phyloP scores from a whole-genome alignment of 352 stramenopile species.

The Pythium volutum region DNA sequence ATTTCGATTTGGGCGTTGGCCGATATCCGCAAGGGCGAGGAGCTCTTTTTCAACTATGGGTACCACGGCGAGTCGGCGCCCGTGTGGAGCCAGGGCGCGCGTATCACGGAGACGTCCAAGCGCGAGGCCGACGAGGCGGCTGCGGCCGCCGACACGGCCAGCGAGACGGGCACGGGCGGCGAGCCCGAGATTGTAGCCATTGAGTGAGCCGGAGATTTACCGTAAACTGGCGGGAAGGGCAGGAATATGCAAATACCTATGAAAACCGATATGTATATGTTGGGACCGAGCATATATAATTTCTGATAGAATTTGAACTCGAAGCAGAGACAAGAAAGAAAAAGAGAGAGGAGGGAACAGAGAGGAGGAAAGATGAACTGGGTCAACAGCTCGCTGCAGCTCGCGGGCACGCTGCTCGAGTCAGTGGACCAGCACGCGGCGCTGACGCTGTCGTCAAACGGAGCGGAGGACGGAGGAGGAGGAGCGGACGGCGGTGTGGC shows the following conservation, averaged over 20 bases:
- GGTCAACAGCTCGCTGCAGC: slow-evolving; percentile 80
- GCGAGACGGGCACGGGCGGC: not conserved
- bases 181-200: slow-evolving; percentile 1
- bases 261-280: slow-evolving; percentile 1
- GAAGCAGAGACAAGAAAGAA: not conserved
- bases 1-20: slow-evolving; percentile 87
- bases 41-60: slow-evolving; percentile 64
- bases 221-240: not conserved
- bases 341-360: not conserved
- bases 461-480: slow-evolving; percentile 2
- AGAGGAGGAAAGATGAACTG: slow-evolving; percentile 63
- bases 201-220: not conserved
- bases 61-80: slow-evolving; percentile 54
- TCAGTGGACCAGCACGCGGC: slow-evolving; percentile 84
- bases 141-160: not conserved
- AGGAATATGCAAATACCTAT: not conserved
- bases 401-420: slow-evolving; percentile 77
- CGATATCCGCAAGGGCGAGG: slow-evolving; percentile 73
- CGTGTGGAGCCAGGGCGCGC: slow-evolving; percentile 48
- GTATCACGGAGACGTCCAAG: slow-evolving; percentile 27
- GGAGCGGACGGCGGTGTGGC: slow-evolving; percentile 23
- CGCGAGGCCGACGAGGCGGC: slow-evolving; percentile 12
- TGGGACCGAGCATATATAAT: not conserved
- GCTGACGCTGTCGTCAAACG: slow-evolving; percentile 58
- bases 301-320: not conserved